A percentile compares a stretch with the other conserved stretches of the same genome.
Evolutionary conservation across 345 rosid genomes (phyloP).

Genomic region (Lagerstroemia speciosa): DNA sequence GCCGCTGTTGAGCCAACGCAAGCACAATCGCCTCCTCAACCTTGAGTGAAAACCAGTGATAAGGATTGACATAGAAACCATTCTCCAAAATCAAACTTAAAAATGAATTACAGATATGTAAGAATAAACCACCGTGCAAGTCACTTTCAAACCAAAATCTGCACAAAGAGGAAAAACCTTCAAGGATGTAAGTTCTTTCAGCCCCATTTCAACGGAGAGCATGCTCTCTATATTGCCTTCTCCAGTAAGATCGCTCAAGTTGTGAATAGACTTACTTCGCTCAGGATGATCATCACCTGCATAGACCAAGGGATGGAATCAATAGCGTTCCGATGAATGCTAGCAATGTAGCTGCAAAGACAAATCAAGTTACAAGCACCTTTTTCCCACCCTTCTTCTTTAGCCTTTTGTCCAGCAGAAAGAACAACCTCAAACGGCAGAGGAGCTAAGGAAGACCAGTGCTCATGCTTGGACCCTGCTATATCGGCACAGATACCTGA

Average conservation of each 20-base stretch:
- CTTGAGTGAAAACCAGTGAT: slow-evolving; percentile 31
- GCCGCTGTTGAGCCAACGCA: slow-evolving; percentile 68
- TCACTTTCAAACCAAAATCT: neutral
- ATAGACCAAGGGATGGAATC: neutral
- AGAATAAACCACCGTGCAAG: neutral
- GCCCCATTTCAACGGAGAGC: slow-evolving; percentile 99
- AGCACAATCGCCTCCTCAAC: slow-evolving; percentile 83
- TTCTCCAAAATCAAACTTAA: neutral
- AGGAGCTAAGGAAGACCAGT: slow-evolving; percentile 98
- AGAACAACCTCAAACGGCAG: slow-evolving; percentile 94
- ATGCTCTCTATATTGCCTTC: slow-evolving; percentile 98
- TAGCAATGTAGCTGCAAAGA: slow-evolving; percentile 3
- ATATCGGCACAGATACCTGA: slow-evolving; percentile 92
- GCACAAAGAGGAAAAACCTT: slow-evolving; percentile 39
- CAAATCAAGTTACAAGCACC: slow-evolving; percentile 31
- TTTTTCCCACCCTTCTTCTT: slow-evolving; percentile 67
- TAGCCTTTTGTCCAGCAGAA: slow-evolving; percentile 98
- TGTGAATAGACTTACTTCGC: slow-evolving; percentile 55
- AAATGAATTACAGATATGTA: neutral
- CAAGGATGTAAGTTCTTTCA: slow-evolving; percentile 78
- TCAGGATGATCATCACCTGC: slow-evolving; percentile 60
- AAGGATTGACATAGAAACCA: slow-evolving; percentile 6
- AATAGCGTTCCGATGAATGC: neutral
- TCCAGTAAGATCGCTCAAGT: slow-evolving; percentile 82
- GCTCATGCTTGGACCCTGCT: slow-evolving; percentile 76